A percentile compares a stretch with the other conserved stretches of the same genome.
Conservation (phyloP, 2,329 filamentous ascomycete genomes). For the Plenodomus biglobosus region DNA sequence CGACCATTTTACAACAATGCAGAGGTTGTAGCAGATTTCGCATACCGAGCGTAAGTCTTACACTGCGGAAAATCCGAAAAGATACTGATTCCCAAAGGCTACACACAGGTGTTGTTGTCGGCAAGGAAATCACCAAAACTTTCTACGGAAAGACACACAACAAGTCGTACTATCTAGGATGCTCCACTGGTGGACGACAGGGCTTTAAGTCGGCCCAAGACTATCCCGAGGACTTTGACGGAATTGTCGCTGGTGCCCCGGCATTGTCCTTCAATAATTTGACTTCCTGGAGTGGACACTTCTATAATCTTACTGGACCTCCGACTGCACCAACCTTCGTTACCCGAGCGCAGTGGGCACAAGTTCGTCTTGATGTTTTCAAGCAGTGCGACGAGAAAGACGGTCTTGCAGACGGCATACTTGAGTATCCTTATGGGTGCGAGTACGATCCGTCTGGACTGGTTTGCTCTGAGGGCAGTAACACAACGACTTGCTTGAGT, state of each 20-base stretch:
- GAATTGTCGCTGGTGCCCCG: constrained; percentile 41
- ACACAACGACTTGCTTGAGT: constrained; percentile 49
- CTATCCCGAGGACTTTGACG: constrained; percentile 43
- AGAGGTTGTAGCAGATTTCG: constrained; percentile 53
- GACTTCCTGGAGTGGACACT: constrained; percentile 38
- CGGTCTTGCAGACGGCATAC: constrained; percentile 52
- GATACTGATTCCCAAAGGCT: constrained; percentile 25
- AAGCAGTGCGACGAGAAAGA: constrained; percentile 55
- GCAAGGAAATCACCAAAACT: constrained; percentile 44
- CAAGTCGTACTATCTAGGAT: constrained; percentile 47
- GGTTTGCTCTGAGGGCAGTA: constrained; percentile 36
- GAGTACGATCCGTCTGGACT: constrained; percentile 47
- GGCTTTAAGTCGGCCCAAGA: constrained; percentile 40
- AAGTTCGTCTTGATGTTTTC: constrained; percentile 47
- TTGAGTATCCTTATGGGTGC: constrained; percentile 52
- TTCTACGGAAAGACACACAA: constrained; percentile 47
- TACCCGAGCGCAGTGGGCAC: constrained; percentile 43
- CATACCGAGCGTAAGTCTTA: constrained; percentile 44
- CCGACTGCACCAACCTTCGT: constrained; percentile 44
- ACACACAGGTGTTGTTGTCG: constrained; percentile 36
- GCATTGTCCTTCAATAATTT: constrained; percentile 40
- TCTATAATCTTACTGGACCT: constrained; percentile 31
- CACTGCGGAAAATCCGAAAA: background rate
- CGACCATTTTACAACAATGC: constrained; percentile 50
- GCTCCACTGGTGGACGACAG: constrained; percentile 44